Percentiles rank a stretch among this genome's conserved stretches.
phyloP scores from a whole-genome alignment of 2,329 filamentous ascomycete species.

The Fusarium palustre region DNA sequence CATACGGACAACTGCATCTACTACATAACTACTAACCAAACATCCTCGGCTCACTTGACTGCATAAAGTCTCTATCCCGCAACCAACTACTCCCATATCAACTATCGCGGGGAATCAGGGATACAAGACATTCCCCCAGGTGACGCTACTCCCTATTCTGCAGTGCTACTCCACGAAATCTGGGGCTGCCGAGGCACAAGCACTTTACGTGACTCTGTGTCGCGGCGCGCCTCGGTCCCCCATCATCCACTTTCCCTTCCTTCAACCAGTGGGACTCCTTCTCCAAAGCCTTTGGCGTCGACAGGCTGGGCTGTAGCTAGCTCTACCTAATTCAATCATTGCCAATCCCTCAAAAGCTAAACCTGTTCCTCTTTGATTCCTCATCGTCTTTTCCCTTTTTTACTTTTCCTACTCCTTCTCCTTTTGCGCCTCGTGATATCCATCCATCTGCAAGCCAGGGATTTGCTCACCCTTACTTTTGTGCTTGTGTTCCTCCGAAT shows the following conservation, averaged over 20 bases:
- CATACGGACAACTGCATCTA: conserved; percentile 11
- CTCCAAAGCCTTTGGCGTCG: conserved; percentile 30
- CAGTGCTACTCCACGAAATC: conserved; percentile 41
- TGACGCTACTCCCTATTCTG: conserved; percentile 32
- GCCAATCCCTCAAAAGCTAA: conserved; percentile 37
- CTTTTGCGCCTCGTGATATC: conserved; percentile 13
- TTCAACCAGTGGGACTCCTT: neutral
- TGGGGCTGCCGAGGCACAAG: conserved; percentile 49
- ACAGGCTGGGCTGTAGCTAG: conserved; percentile 5
- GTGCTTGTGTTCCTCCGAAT: conserved; percentile 31
- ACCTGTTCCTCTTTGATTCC: conserved; percentile 23
- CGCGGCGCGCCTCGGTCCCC: conserved; percentile 44
- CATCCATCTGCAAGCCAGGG: conserved; percentile 8
- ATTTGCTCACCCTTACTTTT: conserved; percentile 1
- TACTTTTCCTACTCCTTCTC: conserved; percentile 4
- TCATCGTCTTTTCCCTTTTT: conserved; percentile 6
- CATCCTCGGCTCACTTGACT: conserved; percentile 42
- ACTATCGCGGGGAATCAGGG: conserved; percentile 17
- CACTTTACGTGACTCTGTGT: conserved; percentile 13
- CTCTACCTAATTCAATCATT: neutral
- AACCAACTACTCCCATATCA: neutral
- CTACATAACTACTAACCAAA: neutral
- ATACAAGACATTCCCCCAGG: neutral
- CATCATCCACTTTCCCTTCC: conserved; percentile 15
- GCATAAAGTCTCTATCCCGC: conserved; percentile 31